Conservation (phyloP, 257 asterid species). For the Linaria vulgaris region DNA sequence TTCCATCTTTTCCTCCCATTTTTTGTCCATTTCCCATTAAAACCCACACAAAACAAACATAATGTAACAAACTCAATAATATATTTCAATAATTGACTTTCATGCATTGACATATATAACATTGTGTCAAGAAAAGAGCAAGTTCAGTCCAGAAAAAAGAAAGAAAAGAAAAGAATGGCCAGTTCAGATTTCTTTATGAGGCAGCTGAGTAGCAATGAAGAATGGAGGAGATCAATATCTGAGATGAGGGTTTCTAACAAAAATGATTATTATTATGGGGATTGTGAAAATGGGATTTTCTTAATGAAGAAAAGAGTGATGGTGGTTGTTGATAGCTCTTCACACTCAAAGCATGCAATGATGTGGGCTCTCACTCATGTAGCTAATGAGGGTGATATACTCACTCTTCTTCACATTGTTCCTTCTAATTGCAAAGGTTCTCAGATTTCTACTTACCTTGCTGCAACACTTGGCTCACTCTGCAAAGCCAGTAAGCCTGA, state of each 20-base stretch:
- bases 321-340: slow-evolving; percentile 83
- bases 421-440: slow-evolving; percentile 42
- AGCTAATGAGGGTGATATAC: slow-evolving; percentile 69
- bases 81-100: slow-evolving; percentile 6
- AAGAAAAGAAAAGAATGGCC: background rate
- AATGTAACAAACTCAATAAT: background rate
- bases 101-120: slow-evolving; percentile 4
- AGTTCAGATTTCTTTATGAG: slow-evolving; percentile 58
- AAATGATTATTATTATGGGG: too few relatives aligned
- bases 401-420: slow-evolving; percentile 71
- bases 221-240: slow-evolving; percentile 47
- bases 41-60: background rate
- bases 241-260: slow-evolving; percentile 46
- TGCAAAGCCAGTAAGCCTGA: slow-evolving; percentile 89
- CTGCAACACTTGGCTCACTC: slow-evolving; percentile 72
- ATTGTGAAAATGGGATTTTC: too few relatives aligned
- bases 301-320: slow-evolving; percentile 67
- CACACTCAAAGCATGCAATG: slow-evolving; percentile 79
- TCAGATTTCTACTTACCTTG: slow-evolving; percentile 43
- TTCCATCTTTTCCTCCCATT: background rate
- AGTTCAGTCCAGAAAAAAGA: background rate
- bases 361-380: slow-evolving; percentile 97
- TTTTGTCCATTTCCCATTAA: background rate
- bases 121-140: background rate
- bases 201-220: slow-evolving; percentile 73